Evolutionary conservation across 1,139 yeast genomes (phyloP).

Genomic region (Spencermartinsiella ligniputridi): DNA sequence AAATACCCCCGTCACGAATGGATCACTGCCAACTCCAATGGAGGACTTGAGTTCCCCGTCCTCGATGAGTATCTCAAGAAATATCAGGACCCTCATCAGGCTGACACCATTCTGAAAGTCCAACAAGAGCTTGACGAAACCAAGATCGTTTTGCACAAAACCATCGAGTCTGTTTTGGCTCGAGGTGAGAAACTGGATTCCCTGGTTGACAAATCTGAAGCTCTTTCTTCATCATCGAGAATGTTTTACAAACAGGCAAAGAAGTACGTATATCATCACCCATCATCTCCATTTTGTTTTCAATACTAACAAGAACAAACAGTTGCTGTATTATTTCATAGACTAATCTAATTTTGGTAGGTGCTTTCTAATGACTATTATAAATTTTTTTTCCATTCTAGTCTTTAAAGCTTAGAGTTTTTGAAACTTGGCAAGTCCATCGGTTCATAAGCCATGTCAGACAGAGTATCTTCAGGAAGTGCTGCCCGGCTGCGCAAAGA

Average conservation of each 20-base stretch:
- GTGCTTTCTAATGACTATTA: too few species aligned
- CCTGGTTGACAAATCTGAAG: constrained; percentile 91
- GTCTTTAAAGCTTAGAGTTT: constrained; percentile 24
- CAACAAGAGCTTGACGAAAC: constrained; percentile 98
- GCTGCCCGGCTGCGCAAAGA: constrained; percentile 39
- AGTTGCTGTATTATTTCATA: constrained; percentile 85
- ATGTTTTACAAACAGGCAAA: constrained; percentile 97
- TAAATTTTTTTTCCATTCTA: too few species aligned
- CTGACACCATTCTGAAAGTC: constrained; percentile 94
- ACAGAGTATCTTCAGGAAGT: constrained; percentile 46
- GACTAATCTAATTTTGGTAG: too few species aligned
- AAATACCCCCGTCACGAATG: constrained; percentile 76
- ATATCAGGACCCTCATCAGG: constrained; percentile 96
- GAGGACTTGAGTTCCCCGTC: constrained; percentile 52
- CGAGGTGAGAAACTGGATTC: constrained; percentile 96
- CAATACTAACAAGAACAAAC: constrained; percentile 48
- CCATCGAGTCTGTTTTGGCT: constrained; percentile 89
- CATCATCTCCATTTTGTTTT: not conserved
- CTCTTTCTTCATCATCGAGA: constrained; percentile 79
- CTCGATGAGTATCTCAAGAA: constrained; percentile 68
- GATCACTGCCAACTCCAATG: constrained; percentile 47
- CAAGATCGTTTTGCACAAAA: constrained; percentile 90
- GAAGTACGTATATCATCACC: constrained; percentile 41
- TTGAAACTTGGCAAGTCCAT: constrained; percentile 31
- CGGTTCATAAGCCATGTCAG: constrained; percentile 41